phyloP scores from a whole-genome alignment of 1,284 basidiomycete genomes.

The Sparassis latifolia region DNA sequence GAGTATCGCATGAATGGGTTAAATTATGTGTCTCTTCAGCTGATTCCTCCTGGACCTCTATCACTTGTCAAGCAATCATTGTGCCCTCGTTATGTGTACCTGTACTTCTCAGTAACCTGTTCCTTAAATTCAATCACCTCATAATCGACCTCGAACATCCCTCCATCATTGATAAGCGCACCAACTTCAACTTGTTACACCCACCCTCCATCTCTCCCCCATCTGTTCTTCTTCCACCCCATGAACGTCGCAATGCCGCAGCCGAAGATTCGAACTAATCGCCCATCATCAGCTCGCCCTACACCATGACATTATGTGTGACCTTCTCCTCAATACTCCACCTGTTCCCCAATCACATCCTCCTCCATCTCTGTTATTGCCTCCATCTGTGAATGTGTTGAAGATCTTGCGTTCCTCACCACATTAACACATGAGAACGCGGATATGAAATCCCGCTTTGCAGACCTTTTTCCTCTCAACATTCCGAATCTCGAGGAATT shows the following conservation, averaged over 20 bases:
- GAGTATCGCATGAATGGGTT: slow-evolving; percentile 7
- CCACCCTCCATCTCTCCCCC: background rate
- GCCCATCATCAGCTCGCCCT: background rate
- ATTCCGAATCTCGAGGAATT: slow-evolving; percentile 14
- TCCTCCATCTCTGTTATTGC: background rate
- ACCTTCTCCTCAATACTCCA: background rate
- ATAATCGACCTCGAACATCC: slow-evolving; percentile 1
- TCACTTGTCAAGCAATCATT: slow-evolving; percentile 8
- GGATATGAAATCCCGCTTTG: background rate
- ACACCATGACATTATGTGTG: background rate
- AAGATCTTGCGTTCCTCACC: background rate
- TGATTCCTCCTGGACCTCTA: slow-evolving; percentile 7
- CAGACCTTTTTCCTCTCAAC: background rate
- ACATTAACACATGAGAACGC: background rate
- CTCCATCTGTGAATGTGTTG: background rate
- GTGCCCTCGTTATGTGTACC: slow-evolving; percentile 8
- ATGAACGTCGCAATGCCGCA: background rate
- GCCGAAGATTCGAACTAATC: background rate
- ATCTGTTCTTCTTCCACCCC: background rate
- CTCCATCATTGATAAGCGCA: background rate
- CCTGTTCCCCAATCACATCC: background rate
- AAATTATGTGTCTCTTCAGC: slow-evolving; percentile 5
- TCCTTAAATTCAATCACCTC: slow-evolving; percentile 6
- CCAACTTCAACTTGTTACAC: slow-evolving; percentile 1
- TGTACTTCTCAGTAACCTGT: slow-evolving; percentile 12